A percentile compares a stretch with the other conserved stretches of the same genome.
Conservation (phyloP, 352 stramenopile species). For the Phytophthora constricta region DNA sequence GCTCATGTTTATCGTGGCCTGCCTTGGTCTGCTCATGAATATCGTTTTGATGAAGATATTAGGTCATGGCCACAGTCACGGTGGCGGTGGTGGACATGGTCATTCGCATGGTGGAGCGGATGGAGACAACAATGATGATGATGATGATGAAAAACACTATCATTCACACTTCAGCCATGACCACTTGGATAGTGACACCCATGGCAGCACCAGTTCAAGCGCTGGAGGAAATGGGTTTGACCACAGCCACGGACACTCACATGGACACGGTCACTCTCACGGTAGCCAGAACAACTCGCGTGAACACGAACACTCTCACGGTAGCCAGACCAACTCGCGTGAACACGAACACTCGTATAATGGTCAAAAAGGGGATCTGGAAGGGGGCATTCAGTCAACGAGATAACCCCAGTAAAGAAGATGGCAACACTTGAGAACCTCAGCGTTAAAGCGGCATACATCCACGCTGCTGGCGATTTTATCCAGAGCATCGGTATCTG, state of each 20-base stretch:
- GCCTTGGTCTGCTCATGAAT: constrained; percentile 96
- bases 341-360: no score
- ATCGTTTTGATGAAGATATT: constrained; percentile 93
- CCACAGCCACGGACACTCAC: constrained; percentile 27
- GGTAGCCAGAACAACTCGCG: constrained; percentile 17
- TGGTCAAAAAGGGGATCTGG: no score
- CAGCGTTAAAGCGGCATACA: constrained; percentile 95
- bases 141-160: not conserved
- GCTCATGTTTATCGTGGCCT: constrained; percentile 95
- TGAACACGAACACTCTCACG: no score
- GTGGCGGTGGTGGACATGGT: constrained; percentile 41
- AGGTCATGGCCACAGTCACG: constrained; percentile 68
- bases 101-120: constrained; percentile 13
- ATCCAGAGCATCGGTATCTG: constrained; percentile 96
- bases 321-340: no score
- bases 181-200: no score
- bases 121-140: not conserved
- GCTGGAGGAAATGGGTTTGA: not conserved
- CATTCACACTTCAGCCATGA: no score
- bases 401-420: no score
- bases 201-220: no score
- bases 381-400: no score
- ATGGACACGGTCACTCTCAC: constrained; percentile 31
- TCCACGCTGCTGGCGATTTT: constrained; percentile 97
- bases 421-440: constrained; percentile 89